Conservation (phyloP, 106 monocot species). For the Phalaenopsis aphrodite region DNA sequence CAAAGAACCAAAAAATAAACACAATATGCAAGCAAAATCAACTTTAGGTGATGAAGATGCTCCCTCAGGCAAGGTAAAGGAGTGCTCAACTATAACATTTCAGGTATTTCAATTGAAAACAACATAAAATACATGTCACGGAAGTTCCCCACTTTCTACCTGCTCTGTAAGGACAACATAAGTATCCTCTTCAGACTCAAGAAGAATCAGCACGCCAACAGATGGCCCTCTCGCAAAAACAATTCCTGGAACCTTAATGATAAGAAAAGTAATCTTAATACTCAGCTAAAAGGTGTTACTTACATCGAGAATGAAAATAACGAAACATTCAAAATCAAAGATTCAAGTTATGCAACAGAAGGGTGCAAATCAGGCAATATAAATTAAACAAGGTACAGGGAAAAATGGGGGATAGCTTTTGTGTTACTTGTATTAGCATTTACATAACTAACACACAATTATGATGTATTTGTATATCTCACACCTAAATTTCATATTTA, state of each 20-base stretch:
- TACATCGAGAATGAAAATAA: background rate
- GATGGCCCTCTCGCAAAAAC: slow-evolving; percentile 91
- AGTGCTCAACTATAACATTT: background rate
- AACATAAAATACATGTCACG: background rate
- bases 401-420: background rate
- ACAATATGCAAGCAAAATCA: background rate
- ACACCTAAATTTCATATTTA: no score
- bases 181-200: slow-evolving; percentile 52
- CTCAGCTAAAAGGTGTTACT: background rate
- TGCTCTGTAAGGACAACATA: slow-evolving; percentile 94
- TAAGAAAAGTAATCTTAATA: slow-evolving; percentile 6
- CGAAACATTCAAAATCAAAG: background rate
- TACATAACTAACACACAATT: no score
- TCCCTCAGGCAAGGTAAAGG: background rate
- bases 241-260: slow-evolving; percentile 88
- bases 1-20: background rate
- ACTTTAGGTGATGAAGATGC: background rate
- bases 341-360: background rate
- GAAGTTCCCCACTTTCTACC: slow-evolving; percentile 25
- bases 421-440: background rate
- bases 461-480: no score
- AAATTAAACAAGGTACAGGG: background rate
- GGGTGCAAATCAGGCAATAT: background rate
- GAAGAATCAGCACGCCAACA: slow-evolving; percentile 83
- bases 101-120: background rate